phyloP scores from a whole-genome alignment of 2,329 filamentous ascomycete species.

The Akanthomyces uredinophilus region DNA sequence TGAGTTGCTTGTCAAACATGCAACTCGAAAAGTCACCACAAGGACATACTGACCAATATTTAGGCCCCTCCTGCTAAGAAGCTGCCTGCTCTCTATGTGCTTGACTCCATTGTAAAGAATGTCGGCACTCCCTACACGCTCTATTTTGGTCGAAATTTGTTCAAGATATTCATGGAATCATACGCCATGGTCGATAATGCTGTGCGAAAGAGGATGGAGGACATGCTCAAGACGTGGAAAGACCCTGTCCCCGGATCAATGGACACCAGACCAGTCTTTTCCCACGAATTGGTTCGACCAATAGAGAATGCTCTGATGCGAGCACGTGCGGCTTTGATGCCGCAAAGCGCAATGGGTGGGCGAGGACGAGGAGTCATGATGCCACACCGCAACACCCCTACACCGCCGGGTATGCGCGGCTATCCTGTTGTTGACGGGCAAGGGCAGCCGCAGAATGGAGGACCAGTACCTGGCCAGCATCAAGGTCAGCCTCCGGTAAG shows the following conservation, averaged over 20 bases:
- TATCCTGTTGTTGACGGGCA: slow-evolving; percentile 21
- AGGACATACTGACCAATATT: slow-evolving; percentile 32
- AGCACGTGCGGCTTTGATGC: slow-evolving; percentile 58
- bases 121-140: slow-evolving; percentile 96
- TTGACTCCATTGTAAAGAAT: slow-evolving; percentile 98
- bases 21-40: background rate
- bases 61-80: slow-evolving; percentile 87
- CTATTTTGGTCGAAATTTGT: slow-evolving; percentile 87
- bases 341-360: slow-evolving; percentile 42
- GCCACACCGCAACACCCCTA: slow-evolving; percentile 67
- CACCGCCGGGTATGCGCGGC: slow-evolving; percentile 52
- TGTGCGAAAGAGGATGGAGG: slow-evolving; percentile 87
- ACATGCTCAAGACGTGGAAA: slow-evolving; percentile 98
- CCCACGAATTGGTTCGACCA: slow-evolving; percentile 75
- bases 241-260: slow-evolving; percentile 91
- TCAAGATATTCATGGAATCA: slow-evolving; percentile 92
- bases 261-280: slow-evolving; percentile 88
- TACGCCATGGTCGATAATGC: slow-evolving; percentile 82
- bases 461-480: slow-evolving; percentile 23
- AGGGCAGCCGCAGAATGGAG: slow-evolving; percentile 28
- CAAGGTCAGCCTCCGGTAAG: slow-evolving; percentile 13
- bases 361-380: slow-evolving; percentile 44
- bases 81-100: slow-evolving; percentile 90
- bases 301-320: slow-evolving; percentile 95
- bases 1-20: background rate